These are phyloP conservation scores for Tricholoma terreum DNA, from an alignment of 768 basidiomycete species.

Conservation along the genomic window DNA sequence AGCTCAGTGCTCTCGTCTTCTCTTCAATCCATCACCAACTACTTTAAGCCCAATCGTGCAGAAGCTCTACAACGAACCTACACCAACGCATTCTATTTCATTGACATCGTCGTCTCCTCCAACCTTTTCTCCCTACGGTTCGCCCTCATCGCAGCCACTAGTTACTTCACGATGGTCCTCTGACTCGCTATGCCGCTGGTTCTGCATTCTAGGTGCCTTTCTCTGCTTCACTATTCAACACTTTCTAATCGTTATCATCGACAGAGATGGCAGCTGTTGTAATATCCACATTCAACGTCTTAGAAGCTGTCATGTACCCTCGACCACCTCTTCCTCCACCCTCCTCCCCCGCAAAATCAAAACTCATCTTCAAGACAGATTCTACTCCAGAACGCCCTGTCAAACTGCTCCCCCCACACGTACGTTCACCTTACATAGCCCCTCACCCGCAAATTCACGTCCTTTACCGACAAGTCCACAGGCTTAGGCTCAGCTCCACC, in stretches of 20 bases:
- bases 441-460: no score
- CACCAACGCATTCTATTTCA: conserved; percentile 34
- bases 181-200: conserved; percentile 37
- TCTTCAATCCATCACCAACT: conserved; percentile 24
- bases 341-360: conserved; percentile 31
- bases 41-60: conserved; percentile 43
- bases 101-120: conserved; percentile 31
- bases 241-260: background rate
- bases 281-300: conserved; percentile 37
- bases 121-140: conserved; percentile 36
- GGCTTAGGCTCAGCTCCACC: no score
- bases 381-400: conserved; percentile 35
- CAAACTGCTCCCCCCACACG: conserved; percentile 40
- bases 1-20: no score
- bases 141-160: conserved; percentile 28
- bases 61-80: conserved; percentile 44
- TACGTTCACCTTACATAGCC: conserved; percentile 13
- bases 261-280: conserved; percentile 33
- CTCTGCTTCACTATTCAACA: background rate
- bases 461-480: no score
- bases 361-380: conserved; percentile 18
- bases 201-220: conserved; percentile 36
- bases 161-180: conserved; percentile 26
- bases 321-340: conserved; percentile 32
- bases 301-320: conserved; percentile 46